Conservation (phyloP, 768 basidiomycete genomes). For the Tephrocybe sp. region DNA sequence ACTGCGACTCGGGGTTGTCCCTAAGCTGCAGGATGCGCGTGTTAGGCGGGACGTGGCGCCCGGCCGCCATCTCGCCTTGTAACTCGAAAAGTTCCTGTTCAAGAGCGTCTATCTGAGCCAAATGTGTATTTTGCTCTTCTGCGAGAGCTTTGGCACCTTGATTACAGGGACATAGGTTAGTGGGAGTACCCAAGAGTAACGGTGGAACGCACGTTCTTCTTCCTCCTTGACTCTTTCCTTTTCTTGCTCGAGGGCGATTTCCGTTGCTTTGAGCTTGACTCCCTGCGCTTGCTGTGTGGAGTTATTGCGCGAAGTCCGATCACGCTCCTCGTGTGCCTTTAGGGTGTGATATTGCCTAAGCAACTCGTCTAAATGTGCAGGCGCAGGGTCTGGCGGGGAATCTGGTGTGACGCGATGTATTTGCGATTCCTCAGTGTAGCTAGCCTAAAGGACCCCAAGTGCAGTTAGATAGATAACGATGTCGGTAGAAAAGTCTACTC, state of each 20-base stretch:
- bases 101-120: constrained; percentile 62
- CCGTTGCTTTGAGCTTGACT: not conserved
- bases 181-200: not conserved
- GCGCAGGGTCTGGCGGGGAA: not conserved
- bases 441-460: constrained; percentile 1
- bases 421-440: constrained; percentile 11
- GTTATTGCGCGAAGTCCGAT: not conserved
- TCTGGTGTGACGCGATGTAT: not conserved
- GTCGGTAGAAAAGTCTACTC: not conserved
- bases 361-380: constrained; percentile 5
- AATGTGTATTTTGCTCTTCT: constrained; percentile 33
- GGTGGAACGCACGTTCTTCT: constrained; percentile 12
- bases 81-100: constrained; percentile 82
- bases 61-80: constrained; percentile 71
- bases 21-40: constrained; percentile 13
- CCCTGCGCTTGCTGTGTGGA: not conserved
- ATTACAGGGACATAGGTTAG: not conserved
- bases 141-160: constrained; percentile 47
- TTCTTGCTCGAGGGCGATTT: constrained; percentile 2
- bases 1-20: constrained; percentile 4
- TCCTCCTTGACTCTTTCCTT: constrained; percentile 10
- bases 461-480: not conserved
- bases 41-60: constrained; percentile 46
- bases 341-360: not conserved
- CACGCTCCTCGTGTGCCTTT: not conserved